A percentile compares a stretch with the other conserved stretches of the same genome.
Evolutionary conservation across 805 yeast species (phyloP).

Genomic region (Metschnikowia lachancei): DNA sequence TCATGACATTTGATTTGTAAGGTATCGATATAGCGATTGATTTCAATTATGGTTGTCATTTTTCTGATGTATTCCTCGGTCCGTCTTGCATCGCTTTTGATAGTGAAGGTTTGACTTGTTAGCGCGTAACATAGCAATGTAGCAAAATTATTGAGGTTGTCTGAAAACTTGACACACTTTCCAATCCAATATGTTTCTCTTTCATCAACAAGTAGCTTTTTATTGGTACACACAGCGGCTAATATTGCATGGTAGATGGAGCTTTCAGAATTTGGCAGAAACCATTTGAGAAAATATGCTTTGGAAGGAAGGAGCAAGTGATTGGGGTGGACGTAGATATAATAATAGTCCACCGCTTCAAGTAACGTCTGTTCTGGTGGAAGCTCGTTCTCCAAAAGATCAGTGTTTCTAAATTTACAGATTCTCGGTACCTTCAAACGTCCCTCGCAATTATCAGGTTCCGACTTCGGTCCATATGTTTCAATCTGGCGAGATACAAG

Average conservation of each 20-base stretch:
- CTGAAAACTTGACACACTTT: slow-evolving; percentile 23
- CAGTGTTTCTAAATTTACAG: slow-evolving; percentile 7
- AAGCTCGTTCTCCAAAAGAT: slow-evolving; percentile 23
- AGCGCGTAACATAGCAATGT: slow-evolving; percentile 25
- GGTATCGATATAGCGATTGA: slow-evolving; percentile 22
- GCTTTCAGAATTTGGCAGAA: slow-evolving; percentile 23
- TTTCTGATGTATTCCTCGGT: slow-evolving; percentile 17
- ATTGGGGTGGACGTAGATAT: slow-evolving; percentile 22
- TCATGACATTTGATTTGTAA: slow-evolving; percentile 4
- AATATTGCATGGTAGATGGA: slow-evolving; percentile 28
- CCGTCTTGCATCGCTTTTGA: slow-evolving; percentile 13
- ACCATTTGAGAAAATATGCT: slow-evolving; percentile 18
- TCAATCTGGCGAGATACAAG: background rate
- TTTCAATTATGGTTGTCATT: slow-evolving; percentile 22
- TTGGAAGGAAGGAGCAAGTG: slow-evolving; percentile 25
- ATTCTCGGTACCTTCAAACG: background rate
- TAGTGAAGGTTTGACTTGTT: slow-evolving; percentile 16
- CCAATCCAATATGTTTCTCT: slow-evolving; percentile 26
- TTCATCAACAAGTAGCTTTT: slow-evolving; percentile 6
- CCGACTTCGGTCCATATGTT: background rate
- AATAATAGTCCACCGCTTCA: slow-evolving; percentile 25
- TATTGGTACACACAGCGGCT: slow-evolving; percentile 20
- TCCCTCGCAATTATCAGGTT: background rate
- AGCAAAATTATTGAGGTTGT: slow-evolving; percentile 28
- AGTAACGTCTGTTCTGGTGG: slow-evolving; percentile 24